Evolutionary conservation across 2,329 filamentous ascomycete species (phyloP).

Genomic region (Diaporthe sp.): DNA sequence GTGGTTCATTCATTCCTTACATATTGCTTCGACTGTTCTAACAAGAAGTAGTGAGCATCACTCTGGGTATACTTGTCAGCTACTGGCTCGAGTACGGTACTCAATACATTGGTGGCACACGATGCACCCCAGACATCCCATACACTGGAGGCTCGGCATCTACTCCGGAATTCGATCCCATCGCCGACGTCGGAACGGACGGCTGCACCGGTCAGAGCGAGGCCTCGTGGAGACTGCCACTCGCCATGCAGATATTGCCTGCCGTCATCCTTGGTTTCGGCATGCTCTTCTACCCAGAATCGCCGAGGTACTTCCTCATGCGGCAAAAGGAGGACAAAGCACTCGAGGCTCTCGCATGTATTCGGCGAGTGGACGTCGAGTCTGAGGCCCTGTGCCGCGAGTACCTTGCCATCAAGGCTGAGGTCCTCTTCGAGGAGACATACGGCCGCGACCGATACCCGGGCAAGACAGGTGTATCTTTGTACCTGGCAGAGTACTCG

Average conservation of each 20-base stretch:
- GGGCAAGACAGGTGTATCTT: slow-evolving; percentile 48
- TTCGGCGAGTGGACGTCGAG: slow-evolving; percentile 52
- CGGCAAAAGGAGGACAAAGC: slow-evolving; percentile 50
- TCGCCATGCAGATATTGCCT: slow-evolving; percentile 67
- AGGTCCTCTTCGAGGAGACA: slow-evolving; percentile 54
- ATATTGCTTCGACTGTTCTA: background rate
- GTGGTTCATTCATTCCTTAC: background rate
- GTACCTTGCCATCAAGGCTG: slow-evolving; percentile 54
- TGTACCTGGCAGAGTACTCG: slow-evolving; percentile 51
- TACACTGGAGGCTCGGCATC: slow-evolving; percentile 59
- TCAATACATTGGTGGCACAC: slow-evolving; percentile 57
- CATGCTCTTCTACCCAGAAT: slow-evolving; percentile 65
- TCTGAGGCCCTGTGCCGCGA: slow-evolving; percentile 50
- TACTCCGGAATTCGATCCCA: slow-evolving; percentile 58
- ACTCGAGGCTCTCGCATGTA: slow-evolving; percentile 48
- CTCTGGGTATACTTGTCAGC: slow-evolving; percentile 57
- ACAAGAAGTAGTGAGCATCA: slow-evolving; percentile 52
- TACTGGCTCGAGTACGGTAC: slow-evolving; percentile 61
- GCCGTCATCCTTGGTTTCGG: slow-evolving; percentile 68
- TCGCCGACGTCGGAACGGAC: slow-evolving; percentile 55
- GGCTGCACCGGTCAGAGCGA: slow-evolving; percentile 61
- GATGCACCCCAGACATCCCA: slow-evolving; percentile 61
- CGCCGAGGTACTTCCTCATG: slow-evolving; percentile 54
- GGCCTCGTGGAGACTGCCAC: slow-evolving; percentile 61
- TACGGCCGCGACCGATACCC: slow-evolving; percentile 49